phyloP scores from a whole-genome alignment of 495 filamentous ascomycete genomes.

The Neurospora cerealis region DNA sequence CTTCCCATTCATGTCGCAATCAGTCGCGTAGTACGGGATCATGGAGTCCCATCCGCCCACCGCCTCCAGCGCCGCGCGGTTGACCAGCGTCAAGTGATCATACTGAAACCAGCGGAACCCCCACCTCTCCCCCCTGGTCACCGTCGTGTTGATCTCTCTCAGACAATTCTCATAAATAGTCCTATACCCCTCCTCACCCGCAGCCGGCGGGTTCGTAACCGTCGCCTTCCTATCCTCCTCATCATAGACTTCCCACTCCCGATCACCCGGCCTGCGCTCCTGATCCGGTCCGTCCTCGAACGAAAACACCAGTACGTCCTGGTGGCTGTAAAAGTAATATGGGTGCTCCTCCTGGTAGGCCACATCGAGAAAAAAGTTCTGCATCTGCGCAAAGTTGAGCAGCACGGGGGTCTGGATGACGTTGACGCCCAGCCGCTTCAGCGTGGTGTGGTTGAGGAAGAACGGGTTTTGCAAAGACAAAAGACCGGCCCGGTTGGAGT shows the following conservation, averaged over 20 bases:
- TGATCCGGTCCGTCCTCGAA: constrained; percentile 36
- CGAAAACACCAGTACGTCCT: constrained; percentile 45
- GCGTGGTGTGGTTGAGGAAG: constrained; percentile 43
- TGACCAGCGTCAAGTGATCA: constrained; percentile 48
- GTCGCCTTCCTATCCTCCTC: constrained; percentile 25
- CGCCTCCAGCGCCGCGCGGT: constrained; percentile 38
- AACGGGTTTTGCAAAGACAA: constrained; percentile 49
- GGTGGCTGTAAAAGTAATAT: constrained; percentile 49
- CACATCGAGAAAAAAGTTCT: constrained; percentile 47
- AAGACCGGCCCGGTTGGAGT: constrained; percentile 38
- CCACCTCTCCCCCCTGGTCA: constrained; percentile 29
- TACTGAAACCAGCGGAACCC: constrained; percentile 45
- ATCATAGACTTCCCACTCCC: constrained; percentile 23
- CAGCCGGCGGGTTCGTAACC: constrained; percentile 17
- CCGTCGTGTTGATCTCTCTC: constrained; percentile 27
- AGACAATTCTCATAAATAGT: constrained; percentile 42
- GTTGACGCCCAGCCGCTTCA: constrained; percentile 43
- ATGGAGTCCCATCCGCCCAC: constrained; percentile 51
- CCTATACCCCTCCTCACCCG: constrained; percentile 32
- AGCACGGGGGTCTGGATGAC: constrained; percentile 46
- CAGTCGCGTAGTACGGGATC: constrained; percentile 53
- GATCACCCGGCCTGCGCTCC: constrained; percentile 18
- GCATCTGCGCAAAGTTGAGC: constrained; percentile 49
- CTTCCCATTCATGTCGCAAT: constrained; percentile 49
- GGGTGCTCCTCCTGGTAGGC: constrained; percentile 47